A percentile compares a stretch with the other conserved stretches of the same genome.
Evolutionary conservation across 73 alveolate species (phyloP).

Genomic region (Paramecium sonneborni): DNA sequence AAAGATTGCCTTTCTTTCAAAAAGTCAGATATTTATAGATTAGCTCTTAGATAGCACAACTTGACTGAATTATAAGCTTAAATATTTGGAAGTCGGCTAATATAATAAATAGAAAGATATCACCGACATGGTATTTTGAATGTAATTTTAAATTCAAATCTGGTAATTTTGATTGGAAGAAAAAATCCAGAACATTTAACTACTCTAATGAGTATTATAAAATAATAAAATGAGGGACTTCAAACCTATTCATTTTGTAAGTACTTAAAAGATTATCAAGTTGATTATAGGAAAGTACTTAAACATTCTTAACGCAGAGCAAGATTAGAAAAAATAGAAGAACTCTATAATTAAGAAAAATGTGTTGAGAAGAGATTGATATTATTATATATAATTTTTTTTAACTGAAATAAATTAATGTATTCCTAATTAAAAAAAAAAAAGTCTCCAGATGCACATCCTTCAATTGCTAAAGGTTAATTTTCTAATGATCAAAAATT

Average conservation of each 20-base stretch:
- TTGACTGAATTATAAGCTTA: not conserved
- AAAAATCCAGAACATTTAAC: not conserved
- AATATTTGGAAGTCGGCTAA: not conserved
- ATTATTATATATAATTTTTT: not conserved
- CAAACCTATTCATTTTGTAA: not conserved
- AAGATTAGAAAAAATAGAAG: not conserved
- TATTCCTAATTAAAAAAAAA: not conserved
- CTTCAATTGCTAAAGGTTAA: not conserved
- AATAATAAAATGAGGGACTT: not conserved
- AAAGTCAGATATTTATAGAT: not conserved
- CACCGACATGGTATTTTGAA: not conserved
- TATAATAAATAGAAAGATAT: not conserved
- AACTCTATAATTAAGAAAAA: not conserved
- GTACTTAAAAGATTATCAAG: not conserved
- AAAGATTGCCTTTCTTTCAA: not conserved
- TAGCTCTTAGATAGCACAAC: not conserved
- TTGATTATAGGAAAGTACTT: not conserved
- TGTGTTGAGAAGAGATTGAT: slow-evolving; percentile 3
- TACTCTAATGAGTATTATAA: not conserved
- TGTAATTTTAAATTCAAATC: not conserved
- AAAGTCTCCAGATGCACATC: slow-evolving; percentile 1
- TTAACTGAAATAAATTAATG: slow-evolving; percentile 7
- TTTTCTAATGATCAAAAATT: slow-evolving; percentile 45
- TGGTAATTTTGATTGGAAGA: not conserved
- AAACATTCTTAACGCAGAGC: not conserved